Conservation (phyloP, 345 rosid species). For the Eucalyptus cladocalyx region DNA sequence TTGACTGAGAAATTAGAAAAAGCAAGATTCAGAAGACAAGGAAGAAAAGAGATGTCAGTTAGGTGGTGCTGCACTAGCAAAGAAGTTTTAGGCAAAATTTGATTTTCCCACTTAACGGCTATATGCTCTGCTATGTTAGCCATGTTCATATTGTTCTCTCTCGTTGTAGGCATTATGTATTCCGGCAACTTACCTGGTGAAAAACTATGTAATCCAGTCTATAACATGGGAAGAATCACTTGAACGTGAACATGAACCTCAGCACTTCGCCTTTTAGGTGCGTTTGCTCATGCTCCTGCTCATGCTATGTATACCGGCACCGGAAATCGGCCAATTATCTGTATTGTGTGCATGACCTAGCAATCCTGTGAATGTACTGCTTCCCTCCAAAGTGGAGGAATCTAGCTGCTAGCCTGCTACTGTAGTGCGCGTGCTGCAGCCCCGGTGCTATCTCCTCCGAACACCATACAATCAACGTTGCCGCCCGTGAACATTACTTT, state of each 20-base stretch:
- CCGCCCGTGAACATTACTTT: not conserved
- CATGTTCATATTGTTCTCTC: not conserved
- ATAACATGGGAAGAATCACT: not conserved
- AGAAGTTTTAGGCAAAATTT: not conserved
- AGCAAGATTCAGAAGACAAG: not conserved
- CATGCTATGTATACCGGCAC: not conserved
- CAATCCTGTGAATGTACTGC: not conserved
- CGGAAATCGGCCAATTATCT: not conserved
- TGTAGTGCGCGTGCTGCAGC: not conserved
- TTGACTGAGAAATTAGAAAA: not conserved
- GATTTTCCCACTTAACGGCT: not conserved
- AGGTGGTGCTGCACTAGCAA: constrained; percentile 22
- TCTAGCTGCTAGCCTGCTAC: not conserved
- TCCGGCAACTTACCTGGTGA: not conserved
- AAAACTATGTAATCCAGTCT: not conserved
- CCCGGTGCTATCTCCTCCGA: not conserved
- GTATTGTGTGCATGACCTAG: not conserved
- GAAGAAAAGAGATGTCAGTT: not conserved
- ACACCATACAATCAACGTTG: not conserved
- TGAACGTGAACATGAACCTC: not conserved
- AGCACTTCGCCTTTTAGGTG: not conserved
- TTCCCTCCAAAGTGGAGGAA: not conserved
- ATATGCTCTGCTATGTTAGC: not conserved
- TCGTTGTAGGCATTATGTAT: not conserved
- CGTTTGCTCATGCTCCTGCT: not conserved